phyloP scores from a whole-genome alignment of 306 rosid species.

The Ceratonia siliqua region DNA sequence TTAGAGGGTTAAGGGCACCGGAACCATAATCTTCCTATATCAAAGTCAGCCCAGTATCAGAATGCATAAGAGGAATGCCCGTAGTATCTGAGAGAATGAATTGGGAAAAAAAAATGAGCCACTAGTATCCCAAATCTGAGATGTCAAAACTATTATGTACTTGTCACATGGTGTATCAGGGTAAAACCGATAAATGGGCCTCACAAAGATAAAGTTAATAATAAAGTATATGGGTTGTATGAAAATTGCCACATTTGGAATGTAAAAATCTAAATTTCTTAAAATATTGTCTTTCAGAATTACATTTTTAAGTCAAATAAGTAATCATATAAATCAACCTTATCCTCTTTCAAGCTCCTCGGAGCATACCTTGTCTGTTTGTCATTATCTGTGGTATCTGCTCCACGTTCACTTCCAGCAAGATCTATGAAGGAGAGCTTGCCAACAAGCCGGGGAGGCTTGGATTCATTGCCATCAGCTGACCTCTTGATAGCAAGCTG shows the following conservation, averaged over 20 bases:
- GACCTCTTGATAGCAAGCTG: constrained; percentile 94
- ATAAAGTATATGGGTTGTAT: background rate
- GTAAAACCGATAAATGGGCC: background rate
- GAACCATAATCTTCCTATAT: background rate
- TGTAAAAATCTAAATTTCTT: background rate
- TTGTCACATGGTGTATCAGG: too few relatives aligned
- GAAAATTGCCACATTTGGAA: background rate
- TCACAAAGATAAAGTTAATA: background rate
- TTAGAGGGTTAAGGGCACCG: constrained; percentile 11
- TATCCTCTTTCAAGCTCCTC: constrained; percentile 21
- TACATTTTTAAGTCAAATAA: constrained; percentile 3
- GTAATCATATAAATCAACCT: constrained; percentile 8
- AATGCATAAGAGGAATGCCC: constrained; percentile 9
- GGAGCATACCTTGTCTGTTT: constrained; percentile 80
- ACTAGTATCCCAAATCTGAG: background rate
- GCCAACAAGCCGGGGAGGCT: constrained; percentile 89
- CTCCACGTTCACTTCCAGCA: constrained; percentile 99
- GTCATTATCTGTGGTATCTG: constrained; percentile 99
- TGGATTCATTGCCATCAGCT: constrained; percentile 79
- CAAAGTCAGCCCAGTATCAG: background rate
- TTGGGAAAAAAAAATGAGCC: background rate
- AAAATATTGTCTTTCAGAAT: background rate
- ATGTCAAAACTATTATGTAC: too few relatives aligned
- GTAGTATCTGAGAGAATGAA: background rate
- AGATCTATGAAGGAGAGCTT: constrained; percentile 98